Evolutionary conservation across 176 grass and related monocot genomes (phyloP).

Genomic region (Oryza nivara): DNA sequence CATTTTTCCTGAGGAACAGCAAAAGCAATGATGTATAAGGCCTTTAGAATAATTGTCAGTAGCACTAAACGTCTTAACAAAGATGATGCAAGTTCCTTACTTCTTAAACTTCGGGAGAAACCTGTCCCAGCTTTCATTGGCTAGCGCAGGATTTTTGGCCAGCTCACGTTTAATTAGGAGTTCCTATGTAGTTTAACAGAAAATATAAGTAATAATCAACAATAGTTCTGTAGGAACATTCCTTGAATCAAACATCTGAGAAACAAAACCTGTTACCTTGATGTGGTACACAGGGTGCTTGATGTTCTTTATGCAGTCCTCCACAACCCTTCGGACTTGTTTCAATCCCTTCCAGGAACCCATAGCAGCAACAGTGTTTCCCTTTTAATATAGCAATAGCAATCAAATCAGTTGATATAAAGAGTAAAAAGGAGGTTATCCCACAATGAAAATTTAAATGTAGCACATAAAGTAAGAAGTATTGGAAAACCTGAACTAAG

Average conservation of each 20-base stretch:
- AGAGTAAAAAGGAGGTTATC: background rate
- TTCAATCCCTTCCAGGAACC: slow-evolving; percentile 91
- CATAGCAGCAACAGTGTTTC: slow-evolving; percentile 92
- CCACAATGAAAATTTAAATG: slow-evolving; percentile 7
- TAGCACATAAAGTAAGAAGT: slow-evolving; percentile 22
- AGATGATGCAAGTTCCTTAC: slow-evolving; percentile 58
- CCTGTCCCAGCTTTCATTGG: slow-evolving; percentile 94
- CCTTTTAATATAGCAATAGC: slow-evolving; percentile 47
- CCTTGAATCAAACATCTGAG: slow-evolving; percentile 19
- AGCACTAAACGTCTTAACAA: background rate
- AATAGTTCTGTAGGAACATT: background rate
- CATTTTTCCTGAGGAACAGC: slow-evolving; percentile 82
- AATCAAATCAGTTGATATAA: slow-evolving; percentile 13
- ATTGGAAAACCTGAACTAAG: slow-evolving; percentile 78
- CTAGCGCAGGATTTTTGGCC: slow-evolving; percentile 86
- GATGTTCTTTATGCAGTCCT: slow-evolving; percentile 87
- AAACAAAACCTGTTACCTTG: slow-evolving; percentile 58
- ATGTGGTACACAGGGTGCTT: slow-evolving; percentile 97
- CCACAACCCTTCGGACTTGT: slow-evolving; percentile 82
- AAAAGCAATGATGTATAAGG: slow-evolving; percentile 12
- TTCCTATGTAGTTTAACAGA: slow-evolving; percentile 52
- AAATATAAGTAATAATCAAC: slow-evolving; percentile 28
- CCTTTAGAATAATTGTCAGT: slow-evolving; percentile 1
- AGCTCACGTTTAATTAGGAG: slow-evolving; percentile 96
- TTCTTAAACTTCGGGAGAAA: slow-evolving; percentile 98